A percentile compares a stretch with the other conserved stretches of the same genome.
phyloP scores from a whole-genome alignment of 495 filamentous ascomycete species.

The Xylaria castorea region DNA sequence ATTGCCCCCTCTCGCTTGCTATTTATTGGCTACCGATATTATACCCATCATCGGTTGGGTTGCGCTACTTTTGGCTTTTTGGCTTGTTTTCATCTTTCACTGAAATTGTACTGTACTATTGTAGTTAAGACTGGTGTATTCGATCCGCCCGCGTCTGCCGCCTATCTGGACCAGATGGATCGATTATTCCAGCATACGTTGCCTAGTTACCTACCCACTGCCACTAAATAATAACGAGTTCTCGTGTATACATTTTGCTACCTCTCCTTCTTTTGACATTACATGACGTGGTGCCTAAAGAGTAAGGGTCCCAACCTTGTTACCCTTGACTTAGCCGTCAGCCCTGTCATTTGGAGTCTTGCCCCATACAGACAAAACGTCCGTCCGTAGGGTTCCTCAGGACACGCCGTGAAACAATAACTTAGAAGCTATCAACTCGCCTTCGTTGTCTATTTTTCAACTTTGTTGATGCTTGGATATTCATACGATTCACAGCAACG shows the following conservation, averaged over 20 bases:
- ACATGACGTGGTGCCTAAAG: neutral
- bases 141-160: constrained; percentile 21
- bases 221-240: constrained; percentile 1
- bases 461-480: neutral
- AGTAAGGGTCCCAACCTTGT: neutral
- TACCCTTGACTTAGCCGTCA: neutral
- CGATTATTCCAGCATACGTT: constrained; percentile 4
- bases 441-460: neutral
- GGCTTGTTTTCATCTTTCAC: neutral
- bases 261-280: neutral
- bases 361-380: neutral
- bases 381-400: neutral
- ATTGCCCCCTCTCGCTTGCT: constrained; percentile 9
- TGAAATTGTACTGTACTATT: neutral
- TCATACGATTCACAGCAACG: neutral
- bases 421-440: neutral
- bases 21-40: constrained; percentile 22
- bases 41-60: constrained; percentile 19
- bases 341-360: neutral
- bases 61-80: constrained; percentile 10
- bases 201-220: neutral
- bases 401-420: neutral
- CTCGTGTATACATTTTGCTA: neutral
- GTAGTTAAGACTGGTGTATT: constrained; percentile 5
- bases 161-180: neutral